phyloP scores from a whole-genome alignment of 2,329 filamentous ascomycete species.

The Thielaviopsis punctulata region DNA sequence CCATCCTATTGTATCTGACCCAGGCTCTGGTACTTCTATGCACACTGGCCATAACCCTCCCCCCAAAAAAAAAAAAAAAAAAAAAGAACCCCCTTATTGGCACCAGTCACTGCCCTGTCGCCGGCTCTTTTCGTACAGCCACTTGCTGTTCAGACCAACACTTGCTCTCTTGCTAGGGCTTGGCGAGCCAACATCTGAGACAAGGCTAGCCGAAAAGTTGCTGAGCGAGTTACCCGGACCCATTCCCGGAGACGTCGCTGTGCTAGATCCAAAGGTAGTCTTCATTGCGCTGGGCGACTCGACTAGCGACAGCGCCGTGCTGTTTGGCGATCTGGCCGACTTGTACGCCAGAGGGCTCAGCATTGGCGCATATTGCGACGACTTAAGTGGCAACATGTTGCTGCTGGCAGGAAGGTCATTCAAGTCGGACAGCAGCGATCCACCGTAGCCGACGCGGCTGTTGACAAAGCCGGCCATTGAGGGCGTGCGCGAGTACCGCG shows the following conservation, averaged over 20 bases:
- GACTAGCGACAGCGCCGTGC: constrained; percentile 5
- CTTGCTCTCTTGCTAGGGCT: constrained; percentile 59
- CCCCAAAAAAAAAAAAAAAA: no score
- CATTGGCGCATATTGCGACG: constrained; percentile 29
- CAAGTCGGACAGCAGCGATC: constrained; percentile 38
- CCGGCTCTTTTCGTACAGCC: constrained; percentile 76
- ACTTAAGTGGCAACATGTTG: constrained; percentile 15
- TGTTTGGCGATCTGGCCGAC: constrained; percentile 32
- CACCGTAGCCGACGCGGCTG: constrained; percentile 37
- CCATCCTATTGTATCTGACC: neutral
- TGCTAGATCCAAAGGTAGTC: neutral
- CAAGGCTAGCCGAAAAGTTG: constrained; percentile 29
- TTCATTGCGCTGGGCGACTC: neutral
- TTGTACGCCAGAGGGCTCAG: constrained; percentile 50
- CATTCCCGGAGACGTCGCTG: no score
- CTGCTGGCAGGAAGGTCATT: constrained; percentile 28
- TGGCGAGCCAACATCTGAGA: constrained; percentile 48
- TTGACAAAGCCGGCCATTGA: constrained; percentile 45
- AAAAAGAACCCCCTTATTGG: constrained; percentile 18
- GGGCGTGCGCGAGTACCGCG: constrained; percentile 64
- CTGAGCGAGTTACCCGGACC: constrained; percentile 9
- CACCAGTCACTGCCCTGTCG: constrained; percentile 30
- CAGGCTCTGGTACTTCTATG: neutral
- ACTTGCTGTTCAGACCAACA: constrained; percentile 76
- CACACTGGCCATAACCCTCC: neutral